Evolutionary conservation across 2,329 filamentous ascomycete genomes (phyloP), one percentile per base, ranked within the genome.

Genomic region (Aspergillus phoenicis): DNA sequence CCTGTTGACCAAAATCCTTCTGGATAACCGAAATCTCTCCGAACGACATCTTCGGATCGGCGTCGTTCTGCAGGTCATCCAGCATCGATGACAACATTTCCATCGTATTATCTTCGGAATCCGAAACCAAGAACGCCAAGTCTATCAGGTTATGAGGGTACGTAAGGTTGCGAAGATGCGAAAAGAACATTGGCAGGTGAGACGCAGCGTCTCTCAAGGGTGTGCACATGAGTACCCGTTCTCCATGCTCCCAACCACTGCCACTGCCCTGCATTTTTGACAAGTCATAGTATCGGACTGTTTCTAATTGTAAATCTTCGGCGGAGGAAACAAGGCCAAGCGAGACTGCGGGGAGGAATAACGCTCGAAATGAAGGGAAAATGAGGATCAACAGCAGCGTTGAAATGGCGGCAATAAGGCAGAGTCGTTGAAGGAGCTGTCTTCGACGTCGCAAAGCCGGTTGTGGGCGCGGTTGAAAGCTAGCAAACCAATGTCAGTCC

Each of bases 1-100:
- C 95, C 75, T 94, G 94, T 76, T 99, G 95, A 3, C 95, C 95
- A 81, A 99, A 99, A 76, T 99, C 94, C 80, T 99, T 99, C 79
- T 98, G 92, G 66, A 99, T 93, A 62, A 99, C 95, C 0, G 92
- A 97, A 61, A 99, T 95, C 80, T 99, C 95, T 62, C 95, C 95
- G 73, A 93, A 99, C 15, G 90, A 88, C 78, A 93, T 89, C 68
- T 87, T 89, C 10, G 89, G 87, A 68, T 97, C 91, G 22, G 88
- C 83, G 63, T 95, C 86, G 24, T 86, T 87, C 78, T 99, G 95
- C 13, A 97, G 84, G 43, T 88, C 86, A 68, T 91, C 86, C 57
- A 99, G 81, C 70, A 90, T 88, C 60, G 90, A 82, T 5, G 89
- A 87, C 54, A 99, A 84, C 51, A 95, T 83, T 33, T 87, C 78